A percentile compares a stretch with the other conserved stretches of the same genome.
Conservation (phyloP, 495 filamentous ascomycete species). For the Neurospora tetraspora region DNA sequence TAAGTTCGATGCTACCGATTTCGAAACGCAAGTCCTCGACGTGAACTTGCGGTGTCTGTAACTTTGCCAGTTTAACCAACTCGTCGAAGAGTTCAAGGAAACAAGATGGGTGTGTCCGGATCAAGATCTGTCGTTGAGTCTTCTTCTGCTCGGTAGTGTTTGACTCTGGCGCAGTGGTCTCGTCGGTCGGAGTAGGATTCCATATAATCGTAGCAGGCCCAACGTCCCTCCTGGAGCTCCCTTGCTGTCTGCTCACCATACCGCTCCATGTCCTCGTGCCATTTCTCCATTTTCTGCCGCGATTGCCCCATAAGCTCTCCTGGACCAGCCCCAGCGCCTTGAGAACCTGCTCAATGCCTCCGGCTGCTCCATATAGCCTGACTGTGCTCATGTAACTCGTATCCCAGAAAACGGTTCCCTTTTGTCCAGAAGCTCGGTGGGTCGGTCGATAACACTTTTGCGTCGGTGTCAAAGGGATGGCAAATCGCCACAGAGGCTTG, state of each 20-base stretch:
- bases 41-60: constrained; percentile 59
- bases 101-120: constrained; percentile 79
- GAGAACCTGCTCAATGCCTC: constrained; percentile 54
- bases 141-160: constrained; percentile 17
- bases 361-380: constrained; percentile 57
- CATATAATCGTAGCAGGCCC: constrained; percentile 74
- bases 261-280: constrained; percentile 62
- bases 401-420: constrained; percentile 71
- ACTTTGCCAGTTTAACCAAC: constrained; percentile 57
- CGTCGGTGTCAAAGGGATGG: constrained; percentile 71
- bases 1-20: constrained; percentile 86
- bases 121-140: constrained; percentile 49
- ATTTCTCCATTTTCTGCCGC: constrained; percentile 61
- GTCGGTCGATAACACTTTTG: constrained; percentile 83
- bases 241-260: constrained; percentile 51
- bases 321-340: constrained; percentile 51
- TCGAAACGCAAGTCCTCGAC: constrained; percentile 91
- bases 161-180: constrained; percentile 10
- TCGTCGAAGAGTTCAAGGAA: constrained; percentile 79
- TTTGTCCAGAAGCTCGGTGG: constrained; percentile 60
- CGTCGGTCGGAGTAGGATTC: constrained; percentile 27
- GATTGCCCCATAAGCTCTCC: constrained; percentile 47
- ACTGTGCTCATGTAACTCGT: constrained; percentile 91
- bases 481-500: constrained; percentile 80
- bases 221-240: constrained; percentile 46